These are phyloP conservation scores for Achaetomium macrosporum DNA, from an alignment of 2,329 filamentous ascomycete species.

Conservation along the genomic window DNA sequence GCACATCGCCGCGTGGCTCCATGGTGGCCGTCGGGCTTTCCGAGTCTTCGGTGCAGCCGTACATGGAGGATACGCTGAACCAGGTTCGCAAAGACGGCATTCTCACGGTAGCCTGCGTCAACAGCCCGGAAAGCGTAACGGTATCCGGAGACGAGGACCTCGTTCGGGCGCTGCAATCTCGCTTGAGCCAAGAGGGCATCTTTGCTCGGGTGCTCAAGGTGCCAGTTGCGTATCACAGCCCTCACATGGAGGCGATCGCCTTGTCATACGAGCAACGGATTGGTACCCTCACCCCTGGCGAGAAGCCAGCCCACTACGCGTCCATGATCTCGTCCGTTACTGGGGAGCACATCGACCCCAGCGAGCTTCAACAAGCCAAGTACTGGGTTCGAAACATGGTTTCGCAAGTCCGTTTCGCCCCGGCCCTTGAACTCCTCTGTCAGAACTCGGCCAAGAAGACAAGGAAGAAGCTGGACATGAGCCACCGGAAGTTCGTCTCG, in stretches of 20 bases:
- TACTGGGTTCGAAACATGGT: background rate
- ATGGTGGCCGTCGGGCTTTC: constrained; percentile 9
- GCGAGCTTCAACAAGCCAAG: background rate
- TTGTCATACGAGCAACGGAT: background rate
- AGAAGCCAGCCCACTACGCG: background rate
- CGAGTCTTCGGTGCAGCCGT: background rate
- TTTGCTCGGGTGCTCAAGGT: constrained; percentile 15
- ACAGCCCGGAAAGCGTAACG: constrained; percentile 28
- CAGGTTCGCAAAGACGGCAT: background rate
- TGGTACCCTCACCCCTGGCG: background rate
- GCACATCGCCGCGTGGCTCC: constrained; percentile 15
- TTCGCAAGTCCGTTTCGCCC: background rate
- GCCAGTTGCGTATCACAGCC: constrained; percentile 33
- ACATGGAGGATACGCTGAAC: background rate
- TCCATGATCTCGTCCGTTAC: background rate
- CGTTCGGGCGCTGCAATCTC: constrained; percentile 21
- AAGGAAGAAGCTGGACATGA: background rate
- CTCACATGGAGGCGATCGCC: constrained; percentile 7
- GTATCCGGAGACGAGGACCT: constrained; percentile 26
- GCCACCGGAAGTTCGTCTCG: background rate
- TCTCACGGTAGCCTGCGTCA: constrained; percentile 17
- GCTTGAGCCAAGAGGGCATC: constrained; percentile 10
- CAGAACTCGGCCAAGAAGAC: background rate
- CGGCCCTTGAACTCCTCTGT: background rate
- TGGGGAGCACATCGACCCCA: background rate